Conservation (phyloP, 179 eudicot species). For the Beta macrorhiza region DNA sequence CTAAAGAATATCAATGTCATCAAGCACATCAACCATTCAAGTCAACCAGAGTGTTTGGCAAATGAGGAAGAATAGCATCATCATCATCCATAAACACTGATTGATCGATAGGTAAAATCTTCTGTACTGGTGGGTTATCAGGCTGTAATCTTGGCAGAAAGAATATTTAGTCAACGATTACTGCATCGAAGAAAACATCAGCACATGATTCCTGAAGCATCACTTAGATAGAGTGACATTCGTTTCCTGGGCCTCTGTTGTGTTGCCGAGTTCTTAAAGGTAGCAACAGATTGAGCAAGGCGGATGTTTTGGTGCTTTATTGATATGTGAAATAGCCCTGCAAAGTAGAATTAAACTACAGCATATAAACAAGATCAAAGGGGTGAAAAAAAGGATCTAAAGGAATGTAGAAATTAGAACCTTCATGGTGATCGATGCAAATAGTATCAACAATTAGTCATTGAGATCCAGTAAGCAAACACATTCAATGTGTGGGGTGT, state of each 20-base stretch:
- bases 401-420: background rate
- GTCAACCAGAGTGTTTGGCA: background rate
- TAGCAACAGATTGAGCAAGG: background rate
- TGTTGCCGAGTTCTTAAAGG: background rate
- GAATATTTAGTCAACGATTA: background rate
- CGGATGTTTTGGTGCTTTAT: background rate
- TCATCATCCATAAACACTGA: background rate
- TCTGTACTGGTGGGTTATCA: background rate
- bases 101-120: background rate
- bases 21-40: background rate
- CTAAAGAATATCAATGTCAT: background rate
- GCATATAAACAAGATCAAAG: background rate
- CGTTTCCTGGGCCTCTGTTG: background rate
- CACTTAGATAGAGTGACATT: background rate
- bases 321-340: background rate
- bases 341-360: background rate
- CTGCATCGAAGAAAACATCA: background rate
- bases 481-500: slow-evolving; percentile 96
- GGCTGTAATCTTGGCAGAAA: background rate
- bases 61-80: background rate
- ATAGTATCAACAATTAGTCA: slow-evolving; percentile 18
- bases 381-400: slow-evolving; percentile 4
- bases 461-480: slow-evolving; percentile 79
- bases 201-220: background rate
- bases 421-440: slow-evolving; percentile 1